Evolutionary conservation across 345 rosid genomes (phyloP).

Genomic region (Hirschfeldia incana): DNA sequence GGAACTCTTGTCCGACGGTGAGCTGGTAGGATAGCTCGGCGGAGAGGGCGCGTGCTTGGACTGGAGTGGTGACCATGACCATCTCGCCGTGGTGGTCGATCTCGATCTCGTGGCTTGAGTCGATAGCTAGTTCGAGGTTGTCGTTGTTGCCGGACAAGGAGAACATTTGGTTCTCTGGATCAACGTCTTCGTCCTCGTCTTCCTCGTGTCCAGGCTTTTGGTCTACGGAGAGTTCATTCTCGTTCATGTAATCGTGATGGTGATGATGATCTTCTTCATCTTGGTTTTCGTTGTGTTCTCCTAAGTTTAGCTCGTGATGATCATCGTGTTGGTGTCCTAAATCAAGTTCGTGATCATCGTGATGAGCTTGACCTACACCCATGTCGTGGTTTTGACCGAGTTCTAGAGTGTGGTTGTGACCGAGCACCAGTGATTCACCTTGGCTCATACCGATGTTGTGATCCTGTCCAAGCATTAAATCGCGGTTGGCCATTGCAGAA

Average conservation of each 20-base stretch:
- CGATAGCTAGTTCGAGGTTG: conserved; percentile 57
- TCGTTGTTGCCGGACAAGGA: conserved; percentile 58
- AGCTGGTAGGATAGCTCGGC: conserved; percentile 56
- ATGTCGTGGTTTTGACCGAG: conserved; percentile 64
- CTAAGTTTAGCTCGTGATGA: conserved; percentile 65
- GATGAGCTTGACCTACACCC: conserved; percentile 56
- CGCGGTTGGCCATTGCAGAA: conserved; percentile 71
- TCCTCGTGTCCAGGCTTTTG: conserved; percentile 33
- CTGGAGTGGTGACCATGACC: conserved; percentile 51
- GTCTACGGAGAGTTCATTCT: conserved; percentile 51
- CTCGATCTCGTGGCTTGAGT: conserved; percentile 68
- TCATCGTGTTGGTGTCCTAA: conserved; percentile 49
- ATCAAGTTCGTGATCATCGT: conserved; percentile 58
- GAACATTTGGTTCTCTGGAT: conserved; percentile 47
- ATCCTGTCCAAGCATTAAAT: conserved; percentile 71
- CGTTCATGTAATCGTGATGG: conserved; percentile 55
- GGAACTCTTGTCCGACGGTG: conserved; percentile 93
- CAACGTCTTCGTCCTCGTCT: conserved; percentile 22
- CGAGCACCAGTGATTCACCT: conserved; percentile 66
- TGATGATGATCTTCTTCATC: conserved; percentile 56
- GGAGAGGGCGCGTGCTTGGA: conserved; percentile 69
- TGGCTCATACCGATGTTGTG: conserved; percentile 61
- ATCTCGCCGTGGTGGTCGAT: conserved; percentile 66
- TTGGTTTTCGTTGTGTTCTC: conserved; percentile 57
- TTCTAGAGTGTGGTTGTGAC: conserved; percentile 64